A percentile compares a stretch with the other conserved stretches of the same genome.
Conservation (phyloP, 2,329 filamentous ascomycete species). For the Catunica adiposa region DNA sequence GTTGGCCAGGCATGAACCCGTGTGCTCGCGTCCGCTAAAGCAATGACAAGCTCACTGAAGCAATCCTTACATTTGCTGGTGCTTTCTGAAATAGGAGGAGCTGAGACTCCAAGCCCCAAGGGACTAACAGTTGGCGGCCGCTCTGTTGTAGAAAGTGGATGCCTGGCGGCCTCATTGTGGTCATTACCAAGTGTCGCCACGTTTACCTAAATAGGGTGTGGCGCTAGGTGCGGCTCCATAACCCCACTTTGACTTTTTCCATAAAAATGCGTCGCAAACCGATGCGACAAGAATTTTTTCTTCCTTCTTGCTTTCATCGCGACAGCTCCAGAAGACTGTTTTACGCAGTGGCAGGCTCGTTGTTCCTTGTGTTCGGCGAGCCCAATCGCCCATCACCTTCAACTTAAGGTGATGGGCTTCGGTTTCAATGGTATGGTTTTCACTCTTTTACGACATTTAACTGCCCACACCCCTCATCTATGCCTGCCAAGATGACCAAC, state of each 20-base stretch:
- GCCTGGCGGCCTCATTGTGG: conserved; percentile 11
- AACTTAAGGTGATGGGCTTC: conserved; percentile 3
- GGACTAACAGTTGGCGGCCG: not conserved
- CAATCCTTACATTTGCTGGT: no score
- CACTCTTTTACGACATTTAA: not conserved
- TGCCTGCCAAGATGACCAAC: conserved; percentile 20
- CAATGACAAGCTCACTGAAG: not conserved
- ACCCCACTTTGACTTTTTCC: conserved; percentile 11
- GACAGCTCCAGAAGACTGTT: not conserved
- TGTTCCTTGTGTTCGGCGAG: conserved; percentile 2
- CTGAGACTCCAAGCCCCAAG: not conserved
- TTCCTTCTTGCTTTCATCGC: not conserved
- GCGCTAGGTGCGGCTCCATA: not conserved
- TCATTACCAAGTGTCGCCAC: not conserved
- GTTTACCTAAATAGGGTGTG: not conserved
- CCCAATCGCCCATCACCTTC: conserved; percentile 5
- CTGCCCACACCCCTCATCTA: not conserved
- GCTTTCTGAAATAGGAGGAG: not conserved
- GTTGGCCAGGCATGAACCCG: conserved; percentile 1
- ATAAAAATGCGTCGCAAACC: conserved; percentile 9
- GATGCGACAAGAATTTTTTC: conserved; percentile 13
- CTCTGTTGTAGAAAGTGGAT: not conserved
- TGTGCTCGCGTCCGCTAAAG: not conserved
- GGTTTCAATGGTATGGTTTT: conserved; percentile 8
- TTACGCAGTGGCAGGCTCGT: not conserved